Percentiles rank a stretch among this genome's conserved stretches.
Evolutionary conservation across 2,329 filamentous ascomycete genomes (phyloP).

Genomic region (Trichoderma cornu-damae): DNA sequence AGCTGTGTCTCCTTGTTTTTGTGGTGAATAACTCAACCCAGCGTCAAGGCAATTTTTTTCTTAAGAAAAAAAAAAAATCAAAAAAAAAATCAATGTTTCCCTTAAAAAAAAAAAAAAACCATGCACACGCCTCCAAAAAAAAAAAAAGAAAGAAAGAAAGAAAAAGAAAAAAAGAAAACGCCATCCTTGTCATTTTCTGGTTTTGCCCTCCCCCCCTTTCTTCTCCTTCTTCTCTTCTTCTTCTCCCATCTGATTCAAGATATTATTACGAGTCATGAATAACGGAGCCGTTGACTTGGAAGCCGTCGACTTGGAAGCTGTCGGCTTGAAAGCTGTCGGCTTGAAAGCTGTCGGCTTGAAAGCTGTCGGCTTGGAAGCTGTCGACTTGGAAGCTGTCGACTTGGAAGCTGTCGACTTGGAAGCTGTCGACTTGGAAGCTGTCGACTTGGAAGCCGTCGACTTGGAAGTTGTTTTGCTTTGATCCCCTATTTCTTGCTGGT

Average conservation of each 20-base stretch:
- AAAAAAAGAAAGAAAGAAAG: background rate
- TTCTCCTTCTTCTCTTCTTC: background rate
- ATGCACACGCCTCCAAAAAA: background rate
- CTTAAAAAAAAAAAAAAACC: background rate
- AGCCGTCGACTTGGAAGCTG: no score
- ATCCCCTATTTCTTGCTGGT: slow-evolving; percentile 22
- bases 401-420: no score
- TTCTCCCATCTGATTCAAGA: background rate
- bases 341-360: no score
- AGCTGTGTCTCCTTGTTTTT: no score
- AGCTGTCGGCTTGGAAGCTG: no score
- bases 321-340: no score
- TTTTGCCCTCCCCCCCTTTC: no score
- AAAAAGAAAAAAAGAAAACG: background rate
- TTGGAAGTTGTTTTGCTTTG: no score
- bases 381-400: no score
- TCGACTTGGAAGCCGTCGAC: background rate
- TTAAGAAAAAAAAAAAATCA: background rate
- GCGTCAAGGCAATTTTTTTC: background rate
- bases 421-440: no score
- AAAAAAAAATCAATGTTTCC: background rate
- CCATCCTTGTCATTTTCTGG: background rate
- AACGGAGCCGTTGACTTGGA: no score
- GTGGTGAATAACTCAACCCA: background rate
- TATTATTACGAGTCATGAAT: background rate